phyloP scores from a whole-genome alignment of 768 basidiomycete genomes.

The Dentipellis sp. region DNA sequence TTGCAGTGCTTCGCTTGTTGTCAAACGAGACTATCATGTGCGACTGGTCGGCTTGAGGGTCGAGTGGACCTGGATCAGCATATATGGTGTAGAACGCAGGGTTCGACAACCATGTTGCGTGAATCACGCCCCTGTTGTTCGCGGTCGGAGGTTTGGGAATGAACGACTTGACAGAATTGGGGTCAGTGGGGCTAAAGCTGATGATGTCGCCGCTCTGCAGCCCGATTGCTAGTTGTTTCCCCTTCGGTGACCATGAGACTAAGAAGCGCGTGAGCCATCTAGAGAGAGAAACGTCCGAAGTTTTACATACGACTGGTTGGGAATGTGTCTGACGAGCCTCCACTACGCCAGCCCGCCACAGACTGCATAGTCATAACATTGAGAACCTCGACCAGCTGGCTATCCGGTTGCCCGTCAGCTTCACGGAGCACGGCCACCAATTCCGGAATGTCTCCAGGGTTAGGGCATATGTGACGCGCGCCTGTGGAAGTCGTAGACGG shows the following conservation, averaged over 20 bases:
- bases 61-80: conserved; percentile 31
- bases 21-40: conserved; percentile 36
- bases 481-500: conserved; percentile 30
- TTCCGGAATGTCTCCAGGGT: conserved; percentile 54
- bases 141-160: conserved; percentile 47
- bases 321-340: conserved; percentile 35
- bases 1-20: conserved; percentile 26
- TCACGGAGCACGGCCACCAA: conserved; percentile 52
- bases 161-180: conserved; percentile 44
- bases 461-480: conserved; percentile 48
- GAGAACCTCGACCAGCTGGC: conserved; percentile 45
- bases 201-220: conserved; percentile 62
- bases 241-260: conserved; percentile 85
- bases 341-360: conserved; percentile 45
- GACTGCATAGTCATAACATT: conserved; percentile 42
- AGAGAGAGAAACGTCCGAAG: not conserved
- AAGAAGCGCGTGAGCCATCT: conserved; percentile 6
- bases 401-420: conserved; percentile 20
- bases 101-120: conserved; percentile 59
- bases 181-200: conserved; percentile 51
- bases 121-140: conserved; percentile 35
- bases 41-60: conserved; percentile 30
- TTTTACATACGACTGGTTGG: conserved; percentile 50
- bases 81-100: conserved; percentile 64
- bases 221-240: conserved; percentile 75